Evolutionary conservation across 2,329 filamentous ascomycete species (phyloP), one percentile per base, ranked within the genome.

Genomic region (Fusarium nanum): DNA sequence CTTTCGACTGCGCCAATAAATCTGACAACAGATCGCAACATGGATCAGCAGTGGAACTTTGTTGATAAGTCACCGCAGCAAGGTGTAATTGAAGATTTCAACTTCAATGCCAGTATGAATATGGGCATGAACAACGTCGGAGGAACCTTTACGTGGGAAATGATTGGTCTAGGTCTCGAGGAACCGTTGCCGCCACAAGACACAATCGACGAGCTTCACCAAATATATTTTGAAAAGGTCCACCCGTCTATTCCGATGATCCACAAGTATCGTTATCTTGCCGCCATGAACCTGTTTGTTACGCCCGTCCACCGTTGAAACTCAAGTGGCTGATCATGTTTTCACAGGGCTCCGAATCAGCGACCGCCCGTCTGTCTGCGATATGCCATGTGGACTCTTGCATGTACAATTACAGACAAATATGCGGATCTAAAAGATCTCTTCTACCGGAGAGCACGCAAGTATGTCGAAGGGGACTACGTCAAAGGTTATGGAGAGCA

Each of bases 341-440:
- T 61, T 23, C 32, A 37, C 64, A 90, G 88, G 56, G 89, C 93
- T n/a, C 93, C 93, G 20, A 90, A 90, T 67, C 91, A 94, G 83
- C 89, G 95, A 27, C 95, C 96, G 3, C 93, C 95, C 1, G 89
- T 97, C 30, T 93, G 92, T 70, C 82, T 99, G 52, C 90, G 96
- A 73, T 99, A 99, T 81, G 93, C 93, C 58, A 97, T 98, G 85
- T 98, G 95, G 95, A 93, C 91, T n/a, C 83, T 94, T 75, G 94
- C 95, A n/a, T 94, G 93, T 67, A 91, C 93, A 7, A 87, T 94
- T 45, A 90, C 89, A 5, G 93, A 97, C 62, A 96, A 94, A 77
- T 98, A 93, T 78, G 84, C 87, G 34, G 88, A 89, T 56, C 81
- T 97, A 16, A 93, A 94, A 76, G 92, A 94, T 56, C 89, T 97